Evolutionary conservation across 352 stramenopile genomes (phyloP), one percentile per base, ranked within the genome.

Genomic region (Phytophthora pseudosyringae): DNA sequence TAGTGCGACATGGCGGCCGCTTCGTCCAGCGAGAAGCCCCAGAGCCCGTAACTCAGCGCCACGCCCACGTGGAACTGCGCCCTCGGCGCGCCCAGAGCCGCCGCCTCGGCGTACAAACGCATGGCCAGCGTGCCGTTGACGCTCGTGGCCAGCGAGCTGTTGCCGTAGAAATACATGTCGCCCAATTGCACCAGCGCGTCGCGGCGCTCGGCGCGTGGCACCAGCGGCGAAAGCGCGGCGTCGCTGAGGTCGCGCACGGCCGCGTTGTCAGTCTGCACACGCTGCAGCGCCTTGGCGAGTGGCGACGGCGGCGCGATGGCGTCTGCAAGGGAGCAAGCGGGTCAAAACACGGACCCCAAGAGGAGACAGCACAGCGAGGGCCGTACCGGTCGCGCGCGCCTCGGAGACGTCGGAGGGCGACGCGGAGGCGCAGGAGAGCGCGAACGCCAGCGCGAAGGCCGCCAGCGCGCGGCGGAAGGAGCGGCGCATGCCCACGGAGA

Each of bases 11-110:
- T 78, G 6, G 88, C 86, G 11, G 73, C 70, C 2, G 77, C 86
- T 38, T 87, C 78, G 67, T 95, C 83, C 21, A 79, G 71, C 9
- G 75, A 58, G 21, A 89, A 74, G 12, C 86, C 89, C 80, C 88
- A 94, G 38, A 94, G 82, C 5, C 87, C 87, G 62, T 94, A 93
- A 55, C 80, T 90, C 47, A 89, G 75, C 12, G 88, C 84, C n/a
- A 95, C 80, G n/a, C 80, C 89, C 33, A 97, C 64, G 62, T 93
- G 81, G 65, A 97, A 95, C 71, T 95, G 87, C 32, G 86, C 87
- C n/a, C 75, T 71, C 7, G 82, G 53, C 46, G 86, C 77, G 25
- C 88, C 88, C 11, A 88, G 43, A 18, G 59, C 67, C 1, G 88
- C 85, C 9, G 86, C 88, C 18, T 84, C 75, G 1, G 59, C 69